phyloP scores from a whole-genome alignment of 2,329 filamentous ascomycete species.

The Arthrinium puccinioides region DNA sequence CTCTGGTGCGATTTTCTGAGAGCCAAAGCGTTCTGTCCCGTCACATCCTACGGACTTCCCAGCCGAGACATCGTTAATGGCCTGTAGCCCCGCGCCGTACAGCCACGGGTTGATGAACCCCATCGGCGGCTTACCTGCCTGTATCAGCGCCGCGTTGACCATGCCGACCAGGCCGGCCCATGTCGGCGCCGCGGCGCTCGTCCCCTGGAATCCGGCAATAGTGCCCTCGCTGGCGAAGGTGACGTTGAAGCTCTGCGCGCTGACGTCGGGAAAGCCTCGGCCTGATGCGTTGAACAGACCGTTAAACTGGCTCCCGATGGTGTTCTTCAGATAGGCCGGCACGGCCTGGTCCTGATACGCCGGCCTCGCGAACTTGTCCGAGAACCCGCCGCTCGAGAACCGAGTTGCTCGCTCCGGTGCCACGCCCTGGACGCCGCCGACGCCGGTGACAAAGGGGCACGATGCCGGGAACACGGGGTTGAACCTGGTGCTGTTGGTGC shows the following conservation, averaged over 20 bases:
- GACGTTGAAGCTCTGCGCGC: constrained; percentile 41
- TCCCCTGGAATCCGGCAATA: constrained; percentile 27
- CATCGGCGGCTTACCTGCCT: constrained; percentile 43
- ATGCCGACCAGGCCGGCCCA: constrained; percentile 57
- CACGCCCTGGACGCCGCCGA: constrained; percentile 45
- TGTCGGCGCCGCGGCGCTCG: constrained; percentile 52
- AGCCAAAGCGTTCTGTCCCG: no score
- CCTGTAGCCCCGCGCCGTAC: constrained; percentile 29
- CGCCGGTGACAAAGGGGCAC: constrained; percentile 51
- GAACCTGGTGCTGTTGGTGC: constrained; percentile 42
- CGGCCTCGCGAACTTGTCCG: constrained; percentile 35
- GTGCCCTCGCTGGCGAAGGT: constrained; percentile 19
- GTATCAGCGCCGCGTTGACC: constrained; percentile 55
- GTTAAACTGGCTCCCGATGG: constrained; percentile 28
- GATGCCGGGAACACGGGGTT: constrained; percentile 46
- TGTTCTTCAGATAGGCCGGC: constrained; percentile 31
- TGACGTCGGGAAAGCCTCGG: constrained; percentile 54
- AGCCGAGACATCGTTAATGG: constrained; percentile 27
- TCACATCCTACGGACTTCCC: constrained; percentile 27
- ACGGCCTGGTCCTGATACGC: constrained; percentile 37
- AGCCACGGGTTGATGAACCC: constrained; percentile 59
- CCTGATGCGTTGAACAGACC: constrained; percentile 38
- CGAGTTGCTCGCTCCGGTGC: constrained; percentile 43
- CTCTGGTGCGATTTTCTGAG: no score
- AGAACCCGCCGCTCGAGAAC: constrained; percentile 48